Evolutionary conservation across 2,329 filamentous ascomycete species (phyloP).

Genomic region (Colletotrichum cordylinicola): DNA sequence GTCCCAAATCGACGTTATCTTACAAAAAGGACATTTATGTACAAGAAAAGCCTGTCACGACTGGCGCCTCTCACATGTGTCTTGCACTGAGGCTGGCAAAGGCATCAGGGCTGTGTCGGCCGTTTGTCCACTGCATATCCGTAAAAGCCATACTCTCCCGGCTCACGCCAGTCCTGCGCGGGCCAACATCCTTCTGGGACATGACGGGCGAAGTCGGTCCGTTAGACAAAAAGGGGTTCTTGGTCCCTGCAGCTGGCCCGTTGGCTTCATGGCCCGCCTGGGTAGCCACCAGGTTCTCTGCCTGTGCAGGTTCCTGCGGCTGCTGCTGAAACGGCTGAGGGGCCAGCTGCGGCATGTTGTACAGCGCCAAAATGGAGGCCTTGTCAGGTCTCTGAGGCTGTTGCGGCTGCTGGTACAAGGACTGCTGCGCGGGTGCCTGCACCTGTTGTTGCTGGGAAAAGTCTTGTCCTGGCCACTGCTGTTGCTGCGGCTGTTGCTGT

Average conservation of each 20-base stretch:
- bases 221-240: constrained; percentile 63
- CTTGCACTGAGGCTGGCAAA: constrained; percentile 77
- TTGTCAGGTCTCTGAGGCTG: constrained; percentile 65
- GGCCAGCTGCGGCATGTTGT: constrained; percentile 64
- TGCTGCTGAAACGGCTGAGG: constrained; percentile 39
- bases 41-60: neutral
- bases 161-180: constrained; percentile 54
- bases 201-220: constrained; percentile 23
- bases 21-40: constrained; percentile 3
- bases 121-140: constrained; percentile 70
- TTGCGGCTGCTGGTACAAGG: constrained; percentile 33
- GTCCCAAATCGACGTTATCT: neutral
- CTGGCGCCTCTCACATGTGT: constrained; percentile 37
- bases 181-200: constrained; percentile 19
- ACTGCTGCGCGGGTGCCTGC: constrained; percentile 33
- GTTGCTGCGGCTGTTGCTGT: constrained; percentile 33
- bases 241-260: constrained; percentile 43
- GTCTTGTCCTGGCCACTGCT: constrained; percentile 31
- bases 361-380: constrained; percentile 77
- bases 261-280: neutral
- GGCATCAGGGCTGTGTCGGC: constrained; percentile 79
- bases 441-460: constrained; percentile 29
- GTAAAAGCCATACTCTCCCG: constrained; percentile 74
- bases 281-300: constrained; percentile 18
- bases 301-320: constrained; percentile 17